Base-by-base conservation (phyloP, 164 flowering plant genomes). In the Vitis rotundifolia region DNA sequence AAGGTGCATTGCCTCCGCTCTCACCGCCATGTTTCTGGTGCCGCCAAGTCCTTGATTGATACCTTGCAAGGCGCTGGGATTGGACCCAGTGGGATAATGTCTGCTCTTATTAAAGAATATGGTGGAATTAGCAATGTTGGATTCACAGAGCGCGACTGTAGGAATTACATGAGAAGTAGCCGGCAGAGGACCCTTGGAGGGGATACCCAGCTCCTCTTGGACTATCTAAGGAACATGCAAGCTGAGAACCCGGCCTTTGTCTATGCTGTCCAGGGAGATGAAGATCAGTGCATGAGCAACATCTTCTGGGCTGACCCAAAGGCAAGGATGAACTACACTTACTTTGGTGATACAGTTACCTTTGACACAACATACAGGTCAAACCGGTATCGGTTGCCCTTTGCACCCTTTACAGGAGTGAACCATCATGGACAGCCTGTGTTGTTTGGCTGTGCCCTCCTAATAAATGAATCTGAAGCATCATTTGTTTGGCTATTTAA, bases 391-490 rank as follows among this genome's bases (percentile, higher is more conserved):
- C 58, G 78, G 15, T 66, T 85, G 64, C 79, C 79, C 11, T 81
- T 78, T 78, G 85, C 84, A 50, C 78, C 80, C 18, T 82, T 83
- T 71, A 73, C 81, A 31, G 87, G 89, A 18, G 69, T 83, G 49
- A 86, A 86, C 64, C 82, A 86, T 77, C 87, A 82, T 60, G 79
- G 79, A 12, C 85, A 83, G 72, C 79, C 83, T 47, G 76, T 80
- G 11, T 66, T 83, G 68, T 81, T 83, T 78, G 86, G 89, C 49
- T 85, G 86, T 69, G 87, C 85, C 0, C 71, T 85, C 18, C 70
- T 85, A 15, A 26, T 76, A n/a, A 75, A 80, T 75, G 89, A 83
- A 63, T 72, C 82, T 1, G 78, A 75, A 55, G 59, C 75, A 18
- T 80, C 87, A 0, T 86, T 80, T 64, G 58, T 75, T 62, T 85